Base-by-base conservation (phyloP, 768 basidiomycete genomes). In the Suillus clintonianus region DNA sequence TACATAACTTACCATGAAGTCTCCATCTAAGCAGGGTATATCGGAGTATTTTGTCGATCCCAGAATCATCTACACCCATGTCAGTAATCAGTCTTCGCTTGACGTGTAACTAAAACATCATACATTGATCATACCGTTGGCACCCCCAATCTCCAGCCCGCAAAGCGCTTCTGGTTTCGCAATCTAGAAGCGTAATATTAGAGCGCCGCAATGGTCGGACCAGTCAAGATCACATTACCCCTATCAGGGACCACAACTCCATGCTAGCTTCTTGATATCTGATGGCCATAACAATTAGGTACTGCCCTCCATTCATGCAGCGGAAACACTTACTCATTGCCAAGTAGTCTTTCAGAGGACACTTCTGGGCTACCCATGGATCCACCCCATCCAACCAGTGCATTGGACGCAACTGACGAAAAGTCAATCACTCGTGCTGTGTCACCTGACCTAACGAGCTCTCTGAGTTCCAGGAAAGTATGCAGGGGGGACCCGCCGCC, bases 401-500 rank as follows among this genome's bases (percentile, higher is more conserved):
- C 82, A 41, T 84, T 82, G 27, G 81, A 77, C 0, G 73, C 42
- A 8, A 87, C 72, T 47, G 78, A 75, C 11, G 75, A 72, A 15
- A 82, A 68, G 64, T 86, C 84, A 24, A 86, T 68, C 11, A 86
- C 79, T 19, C 79, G 77, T 55, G 86, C 77, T 5, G 68, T 68
- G 6, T 76, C 75, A 6, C 87, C 88, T 27, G 78, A 75, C 5
- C 86, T 78, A 1, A 88, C 72, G 64, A 86, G 77, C 66, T 88
- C 83, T 42, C 85, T 77, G 9, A 81, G 74, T 67, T 81, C 81
- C 4, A 88, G 71, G 67, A 81, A 87, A 2, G 78, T 72, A 19
- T 83, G 81, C 64, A 86, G 81, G 0, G 88, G 84, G 3, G 82
- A 81, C 8, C 88, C 88, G 3, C 88, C 88, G 34, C 88, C 88